Evolutionary conservation across 2,329 filamentous ascomycete species (phyloP), one percentile per base, ranked within the genome.

Genomic region (Alternaria sp.): DNA sequence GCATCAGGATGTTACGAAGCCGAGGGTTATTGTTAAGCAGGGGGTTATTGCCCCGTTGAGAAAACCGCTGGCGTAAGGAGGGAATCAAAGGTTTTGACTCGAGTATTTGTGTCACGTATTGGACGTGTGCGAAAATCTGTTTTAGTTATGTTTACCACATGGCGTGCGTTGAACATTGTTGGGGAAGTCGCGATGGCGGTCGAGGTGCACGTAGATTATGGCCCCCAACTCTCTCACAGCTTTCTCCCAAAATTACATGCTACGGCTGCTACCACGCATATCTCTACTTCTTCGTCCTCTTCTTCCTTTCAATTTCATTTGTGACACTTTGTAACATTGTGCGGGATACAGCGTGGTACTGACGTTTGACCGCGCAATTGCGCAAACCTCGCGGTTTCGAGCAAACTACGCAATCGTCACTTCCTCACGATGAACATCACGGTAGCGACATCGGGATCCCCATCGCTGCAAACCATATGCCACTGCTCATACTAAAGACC

Each of bases 31-130:
- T 78, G 83, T 97, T 78, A 97, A 96, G 84, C 92, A 94, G 81
- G 95, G 95, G 47, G 93, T 99, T 79, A 95, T 99, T 80, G 86
- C 88, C 71, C 91, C 95, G 41, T 92, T 99, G 87, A 88, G 90
- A 59, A 94, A 91, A 81, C 94, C 94, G 18, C 74, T 86, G 68
- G 76, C 85, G 36, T 74, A 36, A 5, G 30, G 5, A 62, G 32
- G 12, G 22, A 7, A n/a, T 41, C 9, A 7, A 16, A n/a, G n/a
- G 7, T 5, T 9, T n/a, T 6, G 9, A 11, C 28, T 11, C 28
- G 11, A 30, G 28, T 30, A 11, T 30, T 5, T 30, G 3, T 30
- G 9, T 3, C 9, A 30, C 28, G 1, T 5, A 16, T 16, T 16
- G 12, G 6, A 36, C 5, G 32, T 36, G 5, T 16, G 18, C 34